Evolutionary conservation across 345 rosid genomes (phyloP), one percentile per base, ranked within the genome.

Genomic region (Anastatica hierochuntica): DNA sequence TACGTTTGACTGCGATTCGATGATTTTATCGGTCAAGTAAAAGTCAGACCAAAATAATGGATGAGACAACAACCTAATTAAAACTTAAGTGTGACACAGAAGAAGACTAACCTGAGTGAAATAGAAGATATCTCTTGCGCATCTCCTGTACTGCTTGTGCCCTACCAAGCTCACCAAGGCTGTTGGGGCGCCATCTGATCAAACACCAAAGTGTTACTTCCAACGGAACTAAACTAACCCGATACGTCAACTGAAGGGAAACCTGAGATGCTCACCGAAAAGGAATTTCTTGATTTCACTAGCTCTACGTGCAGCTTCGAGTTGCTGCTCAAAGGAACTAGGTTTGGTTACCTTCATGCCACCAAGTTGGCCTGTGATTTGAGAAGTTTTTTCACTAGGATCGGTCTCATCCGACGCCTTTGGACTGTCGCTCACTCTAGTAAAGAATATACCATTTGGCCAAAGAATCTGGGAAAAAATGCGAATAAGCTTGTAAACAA

Each of bases 121-220:
- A 66, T 79, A 82, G 69, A 77, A 94, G 49, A 94, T 88, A 67
- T 88, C 99, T 74, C 80, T 76, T 4, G 97, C 95, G 58, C 99
- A 83, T 10, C 95, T 84, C 63, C 76, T 83, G 77, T 94, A 94
- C 57, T 94, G 99, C 23, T 85, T 94, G 20, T 40, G 53, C 69
- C 99, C 99, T 30, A 94, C 79, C 76, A 94, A 77, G 76, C 97
- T 74, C 52, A 94, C 99, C 60, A 94, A 73, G 31, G 96, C 68
- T 21, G 92, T 45, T 13, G 99, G 99, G 60, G 94, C 87, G 39
- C 94, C 97, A 74, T 79, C 99, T 94, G 77, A 60, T 43, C 53
- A 76, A 39, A 69, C 52, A n/a, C 17, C 14, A 34, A 63, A 29
- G 2, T 33, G 1, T 45, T 67, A 59, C 21, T 40, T 53, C 24